Conservation (phyloP, 2,329 filamentous ascomycete genomes). For the Trichoderma atroviride region DNA sequence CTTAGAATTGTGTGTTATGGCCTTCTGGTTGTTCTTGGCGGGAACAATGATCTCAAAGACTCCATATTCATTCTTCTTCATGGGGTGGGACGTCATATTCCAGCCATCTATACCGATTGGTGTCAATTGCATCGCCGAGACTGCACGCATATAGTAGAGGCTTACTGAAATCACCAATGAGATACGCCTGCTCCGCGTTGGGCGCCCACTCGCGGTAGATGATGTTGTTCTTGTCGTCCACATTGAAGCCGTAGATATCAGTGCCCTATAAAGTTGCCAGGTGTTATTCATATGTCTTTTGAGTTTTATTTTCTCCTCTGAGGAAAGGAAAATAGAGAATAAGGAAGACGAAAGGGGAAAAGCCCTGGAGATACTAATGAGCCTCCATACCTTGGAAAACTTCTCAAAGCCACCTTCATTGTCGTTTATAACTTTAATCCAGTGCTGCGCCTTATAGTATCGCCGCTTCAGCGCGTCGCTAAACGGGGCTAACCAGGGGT, state of each 20-base stretch:
- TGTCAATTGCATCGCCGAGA: conserved; percentile 35
- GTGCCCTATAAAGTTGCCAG: conserved; percentile 62
- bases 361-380: conserved; percentile 29
- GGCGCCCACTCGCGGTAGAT: conserved; percentile 96
- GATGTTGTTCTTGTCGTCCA: conserved; percentile 80
- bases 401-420: conserved; percentile 88
- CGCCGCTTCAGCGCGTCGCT: conserved; percentile 73
- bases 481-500: conserved; percentile 89
- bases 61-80: conserved; percentile 84
- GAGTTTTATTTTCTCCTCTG: not conserved
- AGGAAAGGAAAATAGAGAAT: no score
- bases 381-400: conserved; percentile 70
- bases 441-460: conserved; percentile 77
- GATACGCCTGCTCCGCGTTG: conserved; percentile 78
- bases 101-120: conserved; percentile 67
- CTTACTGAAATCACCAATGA: conserved; percentile 94
- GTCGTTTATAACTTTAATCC: conserved; percentile 82
- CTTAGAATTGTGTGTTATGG: conserved; percentile 91
- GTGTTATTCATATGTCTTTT: conserved; percentile 13
- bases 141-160: conserved; percentile 2
- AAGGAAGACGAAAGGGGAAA: not conserved
- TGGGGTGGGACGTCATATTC: conserved; percentile 79
- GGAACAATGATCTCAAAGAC: conserved; percentile 83
- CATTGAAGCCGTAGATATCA: conserved; percentile 84
- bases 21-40: conserved; percentile 70